phyloP scores from a whole-genome alignment of 768 basidiomycete species.

The Cyclocybe aegerita region DNA sequence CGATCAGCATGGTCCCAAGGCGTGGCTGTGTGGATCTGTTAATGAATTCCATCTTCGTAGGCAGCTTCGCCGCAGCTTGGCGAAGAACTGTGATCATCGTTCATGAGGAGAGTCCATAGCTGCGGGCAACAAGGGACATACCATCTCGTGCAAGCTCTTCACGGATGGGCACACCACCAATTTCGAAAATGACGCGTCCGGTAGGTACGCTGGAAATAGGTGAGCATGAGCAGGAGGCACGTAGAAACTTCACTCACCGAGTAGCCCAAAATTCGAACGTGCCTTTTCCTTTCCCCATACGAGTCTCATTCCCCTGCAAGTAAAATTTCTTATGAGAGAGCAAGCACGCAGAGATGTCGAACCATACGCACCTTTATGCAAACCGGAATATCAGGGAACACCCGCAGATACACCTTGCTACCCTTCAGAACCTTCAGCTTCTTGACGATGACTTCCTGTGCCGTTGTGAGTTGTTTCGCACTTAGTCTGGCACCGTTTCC shows the following conservation, averaged over 20 bases:
- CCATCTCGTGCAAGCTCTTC: slow-evolving; percentile 93
- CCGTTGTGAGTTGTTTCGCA: slow-evolving; percentile 87
- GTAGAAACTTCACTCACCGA: slow-evolving; percentile 49
- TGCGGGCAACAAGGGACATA: slow-evolving; percentile 30
- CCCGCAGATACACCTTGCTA: slow-evolving; percentile 78
- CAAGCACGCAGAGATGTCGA: not conserved
- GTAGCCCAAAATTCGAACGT: slow-evolving; percentile 97
- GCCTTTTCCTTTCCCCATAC: slow-evolving; percentile 99
- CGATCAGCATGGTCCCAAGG: slow-evolving; percentile 63
- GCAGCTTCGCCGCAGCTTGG: slow-evolving; percentile 85
- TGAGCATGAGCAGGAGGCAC: not conserved
- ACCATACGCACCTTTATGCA: slow-evolving; percentile 79
- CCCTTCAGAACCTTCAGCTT: slow-evolving; percentile 92
- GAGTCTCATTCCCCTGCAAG: slow-evolving; percentile 88
- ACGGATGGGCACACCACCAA: slow-evolving; percentile 86
- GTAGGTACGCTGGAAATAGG: slow-evolving; percentile 65
- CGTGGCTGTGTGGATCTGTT: slow-evolving; percentile 66
- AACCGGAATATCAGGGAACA: slow-evolving; percentile 97
- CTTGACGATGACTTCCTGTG: slow-evolving; percentile 84
- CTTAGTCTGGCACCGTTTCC: slow-evolving; percentile 78
- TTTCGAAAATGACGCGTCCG: slow-evolving; percentile 91
- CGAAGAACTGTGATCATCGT: slow-evolving; percentile 61
- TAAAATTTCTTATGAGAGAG: not conserved
- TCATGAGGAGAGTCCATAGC: not conserved
- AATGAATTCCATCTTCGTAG: slow-evolving; percentile 88